phyloP scores from a whole-genome alignment of 208 protist species.

The Leishmania lainsoni region DNA sequence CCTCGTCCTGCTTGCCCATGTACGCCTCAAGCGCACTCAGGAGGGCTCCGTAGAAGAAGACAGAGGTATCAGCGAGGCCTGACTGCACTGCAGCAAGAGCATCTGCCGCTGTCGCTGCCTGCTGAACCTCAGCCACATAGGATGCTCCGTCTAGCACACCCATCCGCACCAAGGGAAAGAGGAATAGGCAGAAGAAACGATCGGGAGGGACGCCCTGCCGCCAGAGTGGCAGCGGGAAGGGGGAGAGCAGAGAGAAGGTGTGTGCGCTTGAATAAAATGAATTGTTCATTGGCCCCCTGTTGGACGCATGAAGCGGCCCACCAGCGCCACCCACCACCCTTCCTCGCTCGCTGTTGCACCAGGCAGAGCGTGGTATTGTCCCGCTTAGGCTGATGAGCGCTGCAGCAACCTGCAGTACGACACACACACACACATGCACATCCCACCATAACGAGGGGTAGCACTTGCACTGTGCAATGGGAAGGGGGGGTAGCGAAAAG shows the following conservation, averaged over 20 bases:
- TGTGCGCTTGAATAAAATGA: not conserved
- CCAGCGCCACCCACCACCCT: not conserved
- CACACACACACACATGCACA: not conserved
- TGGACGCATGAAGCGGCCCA: too few species aligned
- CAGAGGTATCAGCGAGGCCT: constrained; percentile 32
- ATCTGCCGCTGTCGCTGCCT: constrained; percentile 11
- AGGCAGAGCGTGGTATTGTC: not conserved
- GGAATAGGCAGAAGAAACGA: constrained; percentile 4
- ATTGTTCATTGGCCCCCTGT: too few species aligned
- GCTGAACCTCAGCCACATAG: constrained; percentile 16
- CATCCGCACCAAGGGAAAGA: not conserved
- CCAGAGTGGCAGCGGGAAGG: not conserved
- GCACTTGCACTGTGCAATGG: not conserved
- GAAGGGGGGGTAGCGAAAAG: not conserved
- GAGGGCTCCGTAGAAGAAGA: constrained; percentile 61
- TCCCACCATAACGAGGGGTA: not conserved
- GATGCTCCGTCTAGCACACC: not conserved
- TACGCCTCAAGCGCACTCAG: constrained; percentile 22
- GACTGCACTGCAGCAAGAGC: constrained; percentile 16
- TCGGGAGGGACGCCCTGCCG: not conserved
- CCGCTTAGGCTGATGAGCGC: not conserved
- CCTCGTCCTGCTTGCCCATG: not conserved
- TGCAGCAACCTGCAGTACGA: not conserved
- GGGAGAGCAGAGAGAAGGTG: not conserved
- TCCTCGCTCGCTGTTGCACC: not conserved